phyloP scores from a whole-genome alignment of 352 stramenopile genomes.

The Phytophthora pseudosyringae region DNA sequence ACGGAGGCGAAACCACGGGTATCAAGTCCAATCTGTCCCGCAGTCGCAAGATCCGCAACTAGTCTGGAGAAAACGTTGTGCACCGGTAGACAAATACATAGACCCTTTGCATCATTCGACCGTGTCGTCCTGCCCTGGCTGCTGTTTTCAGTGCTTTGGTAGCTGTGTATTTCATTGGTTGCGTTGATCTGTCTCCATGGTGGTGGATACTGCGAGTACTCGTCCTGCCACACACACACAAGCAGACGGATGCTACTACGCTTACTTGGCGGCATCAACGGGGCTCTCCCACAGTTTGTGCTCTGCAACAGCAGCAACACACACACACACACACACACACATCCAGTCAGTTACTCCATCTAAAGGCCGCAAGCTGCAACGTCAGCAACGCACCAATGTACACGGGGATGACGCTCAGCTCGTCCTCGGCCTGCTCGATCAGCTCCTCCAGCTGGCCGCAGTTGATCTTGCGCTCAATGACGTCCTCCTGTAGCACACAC shows the following conservation, averaged over 20 bases:
- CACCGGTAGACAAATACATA: constrained; percentile 44
- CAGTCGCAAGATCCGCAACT: constrained; percentile 92
- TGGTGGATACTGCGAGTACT: constrained; percentile 1
- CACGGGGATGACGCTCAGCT: constrained; percentile 85
- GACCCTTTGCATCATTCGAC: constrained; percentile 28
- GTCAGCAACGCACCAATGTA: constrained; percentile 69
- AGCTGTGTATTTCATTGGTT: constrained; percentile 38
- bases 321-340: constrained; percentile 6
- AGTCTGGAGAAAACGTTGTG: constrained; percentile 31
- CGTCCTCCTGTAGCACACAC: constrained; percentile 54
- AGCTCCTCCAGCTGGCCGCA: constrained; percentile 90
- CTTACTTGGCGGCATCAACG: constrained; percentile 46
- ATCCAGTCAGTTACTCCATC: constrained; percentile 18
- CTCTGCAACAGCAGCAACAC: constrained; percentile 43
- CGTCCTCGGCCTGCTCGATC: constrained; percentile 88
- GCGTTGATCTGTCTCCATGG: constrained; percentile 1
- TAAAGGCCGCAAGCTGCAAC: not conserved
- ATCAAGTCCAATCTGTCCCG: constrained; percentile 91
- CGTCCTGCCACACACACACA: not conserved
- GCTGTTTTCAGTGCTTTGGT: constrained; percentile 11
- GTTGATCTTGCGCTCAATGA: constrained; percentile 88
- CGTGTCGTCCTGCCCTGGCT: not conserved
- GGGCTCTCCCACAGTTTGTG: constrained; percentile 89
- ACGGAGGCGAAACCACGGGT: constrained; percentile 89
- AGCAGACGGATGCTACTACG: not conserved